Percentiles rank a stretch among this genome's conserved stretches.
Conservation (phyloP, 78 protist species). For the Cavenderia fasciculata region DNA sequence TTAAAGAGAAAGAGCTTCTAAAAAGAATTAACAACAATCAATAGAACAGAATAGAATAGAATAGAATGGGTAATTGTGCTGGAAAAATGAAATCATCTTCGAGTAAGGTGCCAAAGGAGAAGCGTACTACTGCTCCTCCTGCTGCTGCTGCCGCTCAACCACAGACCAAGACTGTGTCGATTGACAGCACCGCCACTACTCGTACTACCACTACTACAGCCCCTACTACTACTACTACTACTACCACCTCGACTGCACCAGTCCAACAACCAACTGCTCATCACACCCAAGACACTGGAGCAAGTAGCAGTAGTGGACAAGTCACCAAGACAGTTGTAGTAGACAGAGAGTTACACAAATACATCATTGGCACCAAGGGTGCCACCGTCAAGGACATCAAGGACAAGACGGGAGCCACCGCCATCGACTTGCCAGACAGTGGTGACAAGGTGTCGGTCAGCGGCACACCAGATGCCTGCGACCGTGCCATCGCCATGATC, state of each 20-base stretch:
- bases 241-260: constrained; percentile 15
- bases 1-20: too few species aligned
- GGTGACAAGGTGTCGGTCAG: constrained; percentile 19
- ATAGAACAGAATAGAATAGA: too few species aligned
- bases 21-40: too few species aligned
- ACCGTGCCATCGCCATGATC: constrained; percentile 41
- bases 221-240: not conserved
- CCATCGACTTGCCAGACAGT: not conserved
- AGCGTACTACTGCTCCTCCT: not conserved
- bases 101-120: not conserved
- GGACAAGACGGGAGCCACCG: constrained; percentile 22
- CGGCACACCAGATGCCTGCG: constrained; percentile 3
- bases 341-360: constrained; percentile 44
- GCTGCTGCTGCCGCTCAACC: not conserved
- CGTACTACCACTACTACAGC: not conserved
- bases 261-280: not conserved
- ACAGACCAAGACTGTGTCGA: not conserved
- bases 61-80: constrained; percentile 3
- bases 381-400: constrained; percentile 55
- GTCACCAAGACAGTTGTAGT: constrained; percentile 9
- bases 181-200: not conserved
- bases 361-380: constrained; percentile 73
- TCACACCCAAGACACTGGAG: not conserved
- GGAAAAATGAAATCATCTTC: not conserved
- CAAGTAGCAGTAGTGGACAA: not conserved